These are phyloP conservation scores for Diplogelasinospora grovesii DNA, from an alignment of 495 filamentous ascomycete genomes.

Conservation along the genomic window DNA sequence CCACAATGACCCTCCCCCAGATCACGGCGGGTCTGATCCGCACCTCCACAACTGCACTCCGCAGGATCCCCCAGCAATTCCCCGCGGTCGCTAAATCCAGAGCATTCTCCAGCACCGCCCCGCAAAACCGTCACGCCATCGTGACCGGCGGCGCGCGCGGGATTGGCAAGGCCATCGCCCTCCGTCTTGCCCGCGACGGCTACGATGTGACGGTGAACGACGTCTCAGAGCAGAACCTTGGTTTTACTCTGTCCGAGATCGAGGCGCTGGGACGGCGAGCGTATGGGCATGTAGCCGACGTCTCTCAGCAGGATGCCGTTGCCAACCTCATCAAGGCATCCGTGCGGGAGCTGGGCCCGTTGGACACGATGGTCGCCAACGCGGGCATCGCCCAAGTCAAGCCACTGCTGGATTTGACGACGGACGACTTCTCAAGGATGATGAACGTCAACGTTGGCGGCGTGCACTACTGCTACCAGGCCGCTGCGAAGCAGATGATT, in stretches of 20 bases:
- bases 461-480: slow-evolving; percentile 51
- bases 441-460: slow-evolving; percentile 50
- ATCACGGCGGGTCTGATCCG: no score
- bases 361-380: slow-evolving; percentile 57
- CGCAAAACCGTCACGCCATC: slow-evolving; percentile 34
- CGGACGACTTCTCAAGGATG: slow-evolving; percentile 43
- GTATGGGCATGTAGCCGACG: slow-evolving; percentile 45
- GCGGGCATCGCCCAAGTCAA: slow-evolving; percentile 54
- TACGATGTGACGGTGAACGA: slow-evolving; percentile 59
- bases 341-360: slow-evolving; percentile 42
- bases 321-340: slow-evolving; percentile 40
- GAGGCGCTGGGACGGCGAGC: slow-evolving; percentile 36
- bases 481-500: slow-evolving; percentile 50
- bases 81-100: not conserved
- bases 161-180: slow-evolving; percentile 55
- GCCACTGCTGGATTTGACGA: slow-evolving; percentile 42
- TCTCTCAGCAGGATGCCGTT: slow-evolving; percentile 45
- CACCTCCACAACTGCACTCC: no score
- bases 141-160: slow-evolving; percentile 53
- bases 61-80: no score
- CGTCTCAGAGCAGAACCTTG: slow-evolving; percentile 36
- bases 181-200: slow-evolving; percentile 52
- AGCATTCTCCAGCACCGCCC: not conserved
- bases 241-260: slow-evolving; percentile 46
- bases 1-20: no score